Conservation (phyloP, 495 filamentous ascomycete species). For the Aspergillus coremiiformis region DNA sequence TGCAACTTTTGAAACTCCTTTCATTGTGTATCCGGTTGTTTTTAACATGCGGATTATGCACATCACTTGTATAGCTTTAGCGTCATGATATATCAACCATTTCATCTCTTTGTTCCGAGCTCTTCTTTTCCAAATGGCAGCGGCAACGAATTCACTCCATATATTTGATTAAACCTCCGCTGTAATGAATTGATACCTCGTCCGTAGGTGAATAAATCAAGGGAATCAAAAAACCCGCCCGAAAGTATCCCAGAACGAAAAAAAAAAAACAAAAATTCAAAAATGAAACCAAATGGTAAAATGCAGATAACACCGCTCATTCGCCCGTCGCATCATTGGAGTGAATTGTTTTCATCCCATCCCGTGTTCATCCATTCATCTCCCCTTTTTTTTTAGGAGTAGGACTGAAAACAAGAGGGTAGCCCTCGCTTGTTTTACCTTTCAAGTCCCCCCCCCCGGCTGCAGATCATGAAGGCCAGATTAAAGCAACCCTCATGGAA, state of each 20-base stretch:
- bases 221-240: neutral
- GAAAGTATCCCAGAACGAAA: neutral
- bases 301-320: constrained; percentile 9
- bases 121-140: neutral
- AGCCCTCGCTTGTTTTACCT: neutral
- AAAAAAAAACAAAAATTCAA: neutral
- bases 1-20: neutral
- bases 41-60: neutral
- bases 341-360: neutral
- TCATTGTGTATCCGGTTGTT: neutral
- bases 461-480: neutral
- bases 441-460: neutral
- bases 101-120: neutral
- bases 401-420: neutral
- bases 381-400: neutral
- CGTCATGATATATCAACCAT: neutral
- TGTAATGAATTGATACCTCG: neutral
- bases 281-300: too few relatives aligned
- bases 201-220: neutral
- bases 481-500: neutral
- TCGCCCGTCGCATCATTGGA: constrained; percentile 11
- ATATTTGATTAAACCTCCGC: neutral
- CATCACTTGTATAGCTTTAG: neutral
- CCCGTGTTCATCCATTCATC: neutral
- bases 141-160: neutral